A percentile compares a stretch with the other conserved stretches of the same genome.
Evolutionary conservation across 139 green algal genomes (phyloP).

Genomic region (Diplosphaera chodatii): DNA sequence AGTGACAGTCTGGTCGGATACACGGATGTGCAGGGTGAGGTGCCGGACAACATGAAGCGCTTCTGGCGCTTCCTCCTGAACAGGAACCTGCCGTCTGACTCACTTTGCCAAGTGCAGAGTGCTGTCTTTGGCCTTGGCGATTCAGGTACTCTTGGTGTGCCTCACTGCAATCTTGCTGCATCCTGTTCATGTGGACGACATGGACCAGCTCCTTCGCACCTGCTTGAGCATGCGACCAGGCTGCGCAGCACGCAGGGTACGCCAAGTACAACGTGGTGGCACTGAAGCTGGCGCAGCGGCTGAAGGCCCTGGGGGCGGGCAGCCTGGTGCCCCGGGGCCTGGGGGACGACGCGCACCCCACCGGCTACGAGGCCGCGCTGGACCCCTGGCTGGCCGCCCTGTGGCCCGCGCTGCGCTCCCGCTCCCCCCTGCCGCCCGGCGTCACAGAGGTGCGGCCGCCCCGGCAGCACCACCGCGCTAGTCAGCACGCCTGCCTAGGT

Average conservation of each 20-base stretch:
- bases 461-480: too few species aligned
- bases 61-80: constrained; percentile 91
- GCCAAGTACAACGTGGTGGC: constrained; percentile 84
- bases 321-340: constrained; percentile 61
- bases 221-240: too few species aligned
- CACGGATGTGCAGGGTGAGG: constrained; percentile 85
- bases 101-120: constrained; percentile 39
- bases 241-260: constrained; percentile 69
- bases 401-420: constrained; percentile 49
- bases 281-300: constrained; percentile 84
- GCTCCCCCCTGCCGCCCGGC: constrained; percentile 42
- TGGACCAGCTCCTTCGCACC: too few species aligned
- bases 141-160: constrained; percentile 40
- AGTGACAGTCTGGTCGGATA: too few species aligned
- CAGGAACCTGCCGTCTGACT: constrained; percentile 64
- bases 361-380: constrained; percentile 82
- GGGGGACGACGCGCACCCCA: constrained; percentile 80
- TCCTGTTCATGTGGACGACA: too few species aligned
- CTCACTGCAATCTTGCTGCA: too few species aligned
- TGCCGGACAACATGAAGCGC: constrained; percentile 75
- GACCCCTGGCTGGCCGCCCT: constrained; percentile 80
- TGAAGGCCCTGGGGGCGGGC: constrained; percentile 71
- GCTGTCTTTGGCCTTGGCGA: constrained; percentile 95
- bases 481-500: too few species aligned
- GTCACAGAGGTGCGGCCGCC: constrained; percentile 27